Percentiles rank a stretch among this genome's conserved stretches.
Evolutionary conservation across 2,329 filamentous ascomycete genomes (phyloP).

Genomic region (Phaeoacremonium minimum): DNA sequence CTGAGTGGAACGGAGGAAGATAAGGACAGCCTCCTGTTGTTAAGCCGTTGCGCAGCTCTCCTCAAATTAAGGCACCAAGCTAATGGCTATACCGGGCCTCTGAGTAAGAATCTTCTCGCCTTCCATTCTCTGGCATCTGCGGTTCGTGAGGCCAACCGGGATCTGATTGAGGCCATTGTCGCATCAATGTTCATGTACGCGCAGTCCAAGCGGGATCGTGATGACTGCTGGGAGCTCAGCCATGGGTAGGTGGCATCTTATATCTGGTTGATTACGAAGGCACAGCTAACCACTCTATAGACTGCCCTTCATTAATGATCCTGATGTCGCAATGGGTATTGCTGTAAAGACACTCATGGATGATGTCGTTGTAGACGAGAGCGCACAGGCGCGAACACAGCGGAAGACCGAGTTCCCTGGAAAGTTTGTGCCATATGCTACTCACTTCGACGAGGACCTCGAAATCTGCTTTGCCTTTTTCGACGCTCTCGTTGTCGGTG

Average conservation of each 20-base stretch:
- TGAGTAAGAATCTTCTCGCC: slow-evolving; percentile 83
- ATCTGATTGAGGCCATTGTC: slow-evolving; percentile 78
- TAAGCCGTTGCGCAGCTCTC: slow-evolving; percentile 82
- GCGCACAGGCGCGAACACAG: slow-evolving; percentile 30
- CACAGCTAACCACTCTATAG: slow-evolving; percentile 4
- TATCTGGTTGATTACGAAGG: not conserved
- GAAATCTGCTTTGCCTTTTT: slow-evolving; percentile 54
- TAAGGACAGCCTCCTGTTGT: slow-evolving; percentile 71
- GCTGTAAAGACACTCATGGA: slow-evolving; percentile 72
- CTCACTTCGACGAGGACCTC: slow-evolving; percentile 56
- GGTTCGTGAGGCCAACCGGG: slow-evolving; percentile 74
- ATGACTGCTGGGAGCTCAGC: slow-evolving; percentile 64
- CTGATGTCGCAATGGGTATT: slow-evolving; percentile 73
- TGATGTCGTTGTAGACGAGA: slow-evolving; percentile 53
- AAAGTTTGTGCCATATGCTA: slow-evolving; percentile 54
- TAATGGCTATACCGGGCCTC: slow-evolving; percentile 89
- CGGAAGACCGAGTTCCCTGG: slow-evolving; percentile 47
- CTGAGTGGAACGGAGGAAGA: slow-evolving; percentile 63
- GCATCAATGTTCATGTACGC: slow-evolving; percentile 77
- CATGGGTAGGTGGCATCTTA: slow-evolving; percentile 55
- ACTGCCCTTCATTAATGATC: slow-evolving; percentile 32
- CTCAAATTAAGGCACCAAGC: slow-evolving; percentile 76
- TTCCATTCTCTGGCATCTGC: slow-evolving; percentile 81
- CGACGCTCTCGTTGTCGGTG: slow-evolving; percentile 50
- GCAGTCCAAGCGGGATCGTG: slow-evolving; percentile 67